These are phyloP conservation scores for Pythium rishiriense DNA, from an alignment of 352 stramenopile species.

Conservation along the genomic window DNA sequence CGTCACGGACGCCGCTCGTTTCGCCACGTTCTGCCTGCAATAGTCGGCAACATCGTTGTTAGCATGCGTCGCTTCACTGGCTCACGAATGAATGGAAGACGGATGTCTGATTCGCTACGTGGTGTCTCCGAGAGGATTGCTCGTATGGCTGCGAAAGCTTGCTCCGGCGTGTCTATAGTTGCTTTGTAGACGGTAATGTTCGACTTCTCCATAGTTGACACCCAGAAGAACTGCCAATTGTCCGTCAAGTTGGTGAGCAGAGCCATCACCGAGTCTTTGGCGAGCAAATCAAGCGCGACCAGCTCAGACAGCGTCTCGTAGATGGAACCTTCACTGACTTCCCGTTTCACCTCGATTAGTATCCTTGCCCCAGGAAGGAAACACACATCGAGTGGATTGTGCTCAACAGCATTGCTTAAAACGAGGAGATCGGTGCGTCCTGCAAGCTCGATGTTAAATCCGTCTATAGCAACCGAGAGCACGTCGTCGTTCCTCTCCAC, in stretches of 20 bases:
- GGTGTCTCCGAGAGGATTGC: constrained; percentile 31
- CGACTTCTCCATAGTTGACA: constrained; percentile 31
- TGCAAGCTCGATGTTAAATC: constrained; percentile 34
- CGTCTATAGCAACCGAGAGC: constrained; percentile 34
- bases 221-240: constrained; percentile 45
- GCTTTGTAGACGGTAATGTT: constrained; percentile 28
- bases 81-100: constrained; percentile 30
- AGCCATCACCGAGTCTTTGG: constrained; percentile 39
- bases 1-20: constrained; percentile 25
- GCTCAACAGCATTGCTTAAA: constrained; percentile 31
- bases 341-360: constrained; percentile 51
- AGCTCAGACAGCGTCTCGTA: constrained; percentile 47
- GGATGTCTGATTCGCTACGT: constrained; percentile 34
- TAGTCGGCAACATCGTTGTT: constrained; percentile 18
- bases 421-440: constrained; percentile 46
- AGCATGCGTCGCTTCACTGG: constrained; percentile 46
- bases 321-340: constrained; percentile 23
- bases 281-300: constrained; percentile 46
- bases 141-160: constrained; percentile 39
- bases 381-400: background rate
- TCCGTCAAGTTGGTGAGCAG: constrained; percentile 43
- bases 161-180: constrained; percentile 26
- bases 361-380: constrained; percentile 41
- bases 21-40: constrained; percentile 28
- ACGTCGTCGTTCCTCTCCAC: constrained; percentile 36